These are phyloP conservation scores for Cucumis hystrix DNA, from an alignment of 306 rosid species.

Conservation along the genomic window DNA sequence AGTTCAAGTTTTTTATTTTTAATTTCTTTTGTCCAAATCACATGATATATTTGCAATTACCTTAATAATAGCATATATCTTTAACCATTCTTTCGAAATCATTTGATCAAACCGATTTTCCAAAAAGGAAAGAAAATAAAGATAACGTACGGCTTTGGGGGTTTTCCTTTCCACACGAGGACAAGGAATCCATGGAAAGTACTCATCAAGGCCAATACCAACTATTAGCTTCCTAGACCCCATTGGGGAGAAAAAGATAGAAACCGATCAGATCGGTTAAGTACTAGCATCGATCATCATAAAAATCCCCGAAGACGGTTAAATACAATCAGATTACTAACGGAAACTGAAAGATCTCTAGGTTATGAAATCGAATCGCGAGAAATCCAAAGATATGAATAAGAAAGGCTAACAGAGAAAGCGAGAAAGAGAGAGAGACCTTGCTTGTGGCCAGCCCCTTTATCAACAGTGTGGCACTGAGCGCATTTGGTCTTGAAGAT, in stretches of 20 bases:
- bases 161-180: neutral
- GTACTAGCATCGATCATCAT: neutral
- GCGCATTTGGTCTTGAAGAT: constrained; percentile 7
- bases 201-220: neutral
- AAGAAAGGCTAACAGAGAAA: neutral
- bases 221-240: neutral
- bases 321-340: neutral
- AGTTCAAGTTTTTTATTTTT: neutral
- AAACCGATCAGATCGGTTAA: neutral
- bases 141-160: neutral
- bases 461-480: constrained; percentile 5
- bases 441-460: constrained; percentile 4
- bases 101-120: neutral
- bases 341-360: neutral
- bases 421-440: neutral
- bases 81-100: neutral
- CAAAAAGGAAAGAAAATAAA: neutral
- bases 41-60: neutral
- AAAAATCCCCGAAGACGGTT: neutral
- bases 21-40: neutral
- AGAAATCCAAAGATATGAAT: neutral
- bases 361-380: neutral
- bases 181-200: neutral
- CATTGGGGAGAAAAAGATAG: neutral
- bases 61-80: too few species aligned